Base-by-base conservation (phyloP, 768 basidiomycete species). In the Clathrus columnatus region DNA sequence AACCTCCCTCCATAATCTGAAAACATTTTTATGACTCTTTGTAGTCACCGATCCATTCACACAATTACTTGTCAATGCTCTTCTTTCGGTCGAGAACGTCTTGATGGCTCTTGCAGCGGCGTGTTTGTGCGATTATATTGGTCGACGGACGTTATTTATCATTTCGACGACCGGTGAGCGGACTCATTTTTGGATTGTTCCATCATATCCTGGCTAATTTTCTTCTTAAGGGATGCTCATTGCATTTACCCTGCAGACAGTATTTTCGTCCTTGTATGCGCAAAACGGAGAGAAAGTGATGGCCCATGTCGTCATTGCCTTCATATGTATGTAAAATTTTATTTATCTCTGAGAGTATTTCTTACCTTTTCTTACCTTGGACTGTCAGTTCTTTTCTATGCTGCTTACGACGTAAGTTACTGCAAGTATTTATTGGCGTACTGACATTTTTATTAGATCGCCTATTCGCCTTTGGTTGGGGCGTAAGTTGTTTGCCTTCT, bases 51-150 rank as follows among this genome's bases (percentile, higher is more conserved):
- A 74, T 60, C 68, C 72, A 5, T 72, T 68, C 23, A 74, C 70
- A 1, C 78, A 79, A 66, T 62, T 72, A 8, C 61, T 59, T 30
- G 59, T 79, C 74, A 82, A 82, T 61, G 80, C 77, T 50, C 63
- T 76, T 54, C 66, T 81, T 29, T 75, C 76, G 60, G 77, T 81
- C 57, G 82, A 69, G 66, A 81, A 81, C 65, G 76, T 83, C 50
- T 64, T 77, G 56, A 69, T 79, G 44, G 78, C 79, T n/a, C 67
- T 80, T 49, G 50, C 67, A 23, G 77, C 78, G 27, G 76, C 74
- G 24, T 68, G 78, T 54, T 65, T 77, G 18, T 76, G 74, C 52
- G 80, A 81, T 58, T 68, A 70, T 36, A 68, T 72, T 43, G 80
- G 81, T 16, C 65, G 81, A 44, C 72, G 80, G 1, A 72, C 68